Base-by-base conservation (phyloP, 345 rosid species). In the Physaria fendleri region DNA sequence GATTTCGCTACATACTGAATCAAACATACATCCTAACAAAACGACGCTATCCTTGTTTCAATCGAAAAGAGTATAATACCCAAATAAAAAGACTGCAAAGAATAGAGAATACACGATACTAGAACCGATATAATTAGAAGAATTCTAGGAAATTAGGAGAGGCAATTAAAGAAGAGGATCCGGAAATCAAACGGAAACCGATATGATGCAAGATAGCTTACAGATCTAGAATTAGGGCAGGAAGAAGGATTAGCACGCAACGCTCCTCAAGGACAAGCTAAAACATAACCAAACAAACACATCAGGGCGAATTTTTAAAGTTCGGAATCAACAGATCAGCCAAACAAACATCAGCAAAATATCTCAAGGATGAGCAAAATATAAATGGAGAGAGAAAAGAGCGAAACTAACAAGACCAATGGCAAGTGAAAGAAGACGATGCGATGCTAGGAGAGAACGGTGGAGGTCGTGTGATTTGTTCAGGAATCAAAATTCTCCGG, bases 121-220 rank as follows among this genome's bases (percentile, higher is more conserved):
- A n/a, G n/a, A n/a, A n/a, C n/a, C n/a, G n/a, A n/a, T n/a, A n/a
- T n/a, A n/a, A n/a, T n/a, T n/a, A n/a, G n/a, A n/a, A n/a, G n/a
- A n/a, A n/a, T n/a, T n/a, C n/a, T n/a, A n/a, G n/a, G n/a, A n/a
- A 49, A 16, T 40, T 28, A 39, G n/a, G 12, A 57, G 43, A 49
- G 34, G 14, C 50, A 22, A 30, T 39, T 24, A 23, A 41, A n/a
- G 2, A 37, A 20, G 60, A 52, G 10, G 44, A 52, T 52, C 56
- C 8, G 11, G 20, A 10, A 29, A 50, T 50, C 30, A 1, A 24
- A 43, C 2, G 12, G 12, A 64, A 55, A 56, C 27, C 15, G 50
- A 14, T 9, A 47, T 2, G 64, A 48, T 14, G 56, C n/a, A 37
- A 20, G 47, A 24, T 34, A 51, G 37, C 72, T 59, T 68, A 68